Evolutionary conservation across 1,284 basidiomycete genomes (phyloP), one percentile per base, ranked within the genome.

Genomic region (Coriolopsis trogii): DNA sequence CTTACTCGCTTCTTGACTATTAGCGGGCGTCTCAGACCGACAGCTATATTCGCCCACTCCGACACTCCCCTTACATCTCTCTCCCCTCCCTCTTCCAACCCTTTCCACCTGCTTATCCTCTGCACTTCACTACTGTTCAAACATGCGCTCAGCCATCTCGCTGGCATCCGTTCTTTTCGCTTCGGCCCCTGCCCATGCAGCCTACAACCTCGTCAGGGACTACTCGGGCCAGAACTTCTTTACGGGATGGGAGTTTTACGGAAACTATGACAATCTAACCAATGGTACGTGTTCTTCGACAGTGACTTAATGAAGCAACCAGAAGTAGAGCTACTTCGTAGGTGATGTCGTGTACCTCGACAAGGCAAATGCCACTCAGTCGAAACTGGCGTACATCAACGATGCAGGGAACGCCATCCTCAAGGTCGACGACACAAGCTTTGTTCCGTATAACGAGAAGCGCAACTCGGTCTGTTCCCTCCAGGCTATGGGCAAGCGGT

Each of bases 391-490:
- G 9, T 83, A 80, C 55, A 67, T 84, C 46, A 81, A 81, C 55
- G 56, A 51, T 46, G 72, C 72, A 0, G 76, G 80, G 10, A 74
- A 80, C 55, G 80, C 76, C 8, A 77, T 87, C 56, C 82, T 90
- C 62, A 79, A 78, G 62, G 84, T 89, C n/a, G 87, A 89, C 67
- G 85, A 88, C 60, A 80, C 78, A n/a, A 73, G 80, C 6, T 74
- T 64, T 6, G 80, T 87, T 23, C 59, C 69, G 0, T 85, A 73
- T 60, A 81, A 84, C 55, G 62, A 87, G 29, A 91, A 91, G 66
- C 78, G 89, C 38, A 82, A 89, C 59, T 81, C 84, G 1, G 81
- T 91, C 21, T 76, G 85, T 31, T 79, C 87, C 1, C 13, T 28
- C 21, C 16, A 12, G 8, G 12, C 16, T 24, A 3, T 23, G 15